Evolutionary conservation across 2,329 filamentous ascomycete species (phyloP).

Genomic region (Gliomastix tumulicola): DNA sequence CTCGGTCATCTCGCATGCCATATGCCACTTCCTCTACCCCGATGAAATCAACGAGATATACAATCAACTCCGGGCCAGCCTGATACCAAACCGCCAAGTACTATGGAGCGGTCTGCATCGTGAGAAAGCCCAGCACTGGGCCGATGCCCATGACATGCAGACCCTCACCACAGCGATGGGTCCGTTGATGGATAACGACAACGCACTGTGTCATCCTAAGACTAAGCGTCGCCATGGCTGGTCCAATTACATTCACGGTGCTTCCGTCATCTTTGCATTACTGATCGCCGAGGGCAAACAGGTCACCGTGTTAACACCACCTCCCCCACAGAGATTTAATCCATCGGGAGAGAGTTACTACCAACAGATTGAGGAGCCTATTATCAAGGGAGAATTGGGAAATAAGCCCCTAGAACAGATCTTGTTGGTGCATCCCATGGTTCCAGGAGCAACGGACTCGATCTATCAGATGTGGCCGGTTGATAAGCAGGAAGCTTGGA

Average conservation of each 20-base stretch:
- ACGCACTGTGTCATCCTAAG: not conserved
- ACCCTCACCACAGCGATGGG: constrained; percentile 11
- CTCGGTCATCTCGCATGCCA: too few relatives aligned
- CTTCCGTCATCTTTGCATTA: constrained; percentile 11
- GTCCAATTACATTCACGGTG: constrained; percentile 10
- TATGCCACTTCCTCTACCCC: too few relatives aligned
- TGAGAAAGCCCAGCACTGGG: constrained; percentile 8
- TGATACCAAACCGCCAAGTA: constrained; percentile 4
- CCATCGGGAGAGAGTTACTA: constrained; percentile 7
- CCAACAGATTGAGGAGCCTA: constrained; percentile 9
- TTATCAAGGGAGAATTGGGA: constrained; percentile 7
- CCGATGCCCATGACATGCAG: constrained; percentile 5
- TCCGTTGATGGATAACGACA: constrained; percentile 4
- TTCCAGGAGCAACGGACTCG: constrained; percentile 3
- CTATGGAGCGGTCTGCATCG: constrained; percentile 11
- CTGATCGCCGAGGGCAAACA: constrained; percentile 6
- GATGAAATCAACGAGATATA: too few relatives aligned
- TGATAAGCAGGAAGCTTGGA: too few relatives aligned
- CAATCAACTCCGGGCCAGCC: too few relatives aligned
- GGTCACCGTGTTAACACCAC: constrained; percentile 7
- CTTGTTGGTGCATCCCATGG: constrained; percentile 1
- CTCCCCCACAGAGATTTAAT: constrained; percentile 9
- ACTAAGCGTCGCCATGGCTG: not conserved
- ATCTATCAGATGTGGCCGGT: constrained; percentile 10
- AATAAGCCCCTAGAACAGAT: constrained; percentile 5